These are phyloP conservation scores for Aspergillus indologenus DNA, from an alignment of 495 filamentous ascomycete species.

Conservation along the genomic window DNA sequence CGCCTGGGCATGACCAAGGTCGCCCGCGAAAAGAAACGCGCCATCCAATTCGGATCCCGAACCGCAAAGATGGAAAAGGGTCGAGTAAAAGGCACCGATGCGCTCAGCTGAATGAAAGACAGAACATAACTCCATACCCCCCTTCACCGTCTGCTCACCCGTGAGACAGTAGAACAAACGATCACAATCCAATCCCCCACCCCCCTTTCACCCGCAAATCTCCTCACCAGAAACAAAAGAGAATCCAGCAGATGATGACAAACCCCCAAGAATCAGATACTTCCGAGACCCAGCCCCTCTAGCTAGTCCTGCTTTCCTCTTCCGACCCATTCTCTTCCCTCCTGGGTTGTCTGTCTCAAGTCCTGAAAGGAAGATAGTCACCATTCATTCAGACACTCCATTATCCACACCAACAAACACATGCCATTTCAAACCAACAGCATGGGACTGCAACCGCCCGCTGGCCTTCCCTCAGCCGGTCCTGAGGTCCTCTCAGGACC, in stretches of 20 bases:
- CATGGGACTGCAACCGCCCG: conserved; percentile 27
- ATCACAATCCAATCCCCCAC: neutral
- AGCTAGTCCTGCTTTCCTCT: neutral
- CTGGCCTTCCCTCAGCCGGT: neutral
- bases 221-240: conserved; percentile 7
- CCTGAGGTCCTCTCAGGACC: too few species aligned
- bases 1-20: conserved; percentile 66
- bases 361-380: neutral
- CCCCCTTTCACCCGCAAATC: neutral
- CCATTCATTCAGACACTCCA: conserved; percentile 1
- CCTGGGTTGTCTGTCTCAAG: neutral
- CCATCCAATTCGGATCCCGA: conserved; percentile 83
- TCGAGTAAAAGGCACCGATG: conserved; percentile 65
- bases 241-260: conserved; percentile 50
- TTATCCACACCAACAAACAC: conserved; percentile 5
- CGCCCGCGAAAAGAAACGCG: conserved; percentile 85
- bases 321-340: conserved; percentile 6
- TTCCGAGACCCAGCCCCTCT: conserved; percentile 36
- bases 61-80: conserved; percentile 84
- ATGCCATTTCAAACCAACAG: neutral
- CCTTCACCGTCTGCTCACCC: conserved; percentile 1
- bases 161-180: neutral
- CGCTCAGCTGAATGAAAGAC: conserved; percentile 30
- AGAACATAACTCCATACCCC: neutral
- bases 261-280: conserved; percentile 48